Conservation (phyloP, 2,329 filamentous ascomycete species). For the Neospermospora avenae region DNA sequence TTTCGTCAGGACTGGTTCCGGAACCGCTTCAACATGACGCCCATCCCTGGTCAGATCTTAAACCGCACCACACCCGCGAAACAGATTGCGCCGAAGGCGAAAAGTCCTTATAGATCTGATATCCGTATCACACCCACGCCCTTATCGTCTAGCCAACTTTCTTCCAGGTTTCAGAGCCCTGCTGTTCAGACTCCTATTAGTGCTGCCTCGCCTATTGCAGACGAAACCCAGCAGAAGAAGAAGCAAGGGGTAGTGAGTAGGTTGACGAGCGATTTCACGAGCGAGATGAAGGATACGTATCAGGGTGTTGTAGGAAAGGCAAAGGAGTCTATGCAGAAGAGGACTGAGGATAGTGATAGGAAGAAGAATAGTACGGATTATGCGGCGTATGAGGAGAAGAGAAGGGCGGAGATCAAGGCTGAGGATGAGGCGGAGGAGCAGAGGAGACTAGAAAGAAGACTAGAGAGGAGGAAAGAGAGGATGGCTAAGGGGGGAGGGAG, state of each 20-base stretch:
- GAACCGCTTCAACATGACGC: slow-evolving; percentile 37
- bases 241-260: background rate
- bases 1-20: slow-evolving; percentile 43
- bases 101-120: background rate
- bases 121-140: slow-evolving; percentile 10
- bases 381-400: slow-evolving; percentile 7
- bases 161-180: slow-evolving; percentile 16
- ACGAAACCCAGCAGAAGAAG: background rate
- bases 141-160: slow-evolving; percentile 17
- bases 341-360: slow-evolving; percentile 21
- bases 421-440: slow-evolving; percentile 10
- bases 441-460: background rate
- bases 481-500: background rate
- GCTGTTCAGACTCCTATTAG: too few relatives aligned
- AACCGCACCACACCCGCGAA: background rate
- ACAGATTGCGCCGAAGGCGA: background rate
- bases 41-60: background rate
- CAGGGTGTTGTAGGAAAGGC: slow-evolving; percentile 29
- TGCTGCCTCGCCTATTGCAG: background rate
- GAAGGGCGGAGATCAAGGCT: background rate
- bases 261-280: slow-evolving; percentile 26
- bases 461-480: background rate
- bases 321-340: slow-evolving; percentile 32
- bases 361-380: slow-evolving; percentile 14
- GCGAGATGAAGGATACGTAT: slow-evolving; percentile 34